Percentiles rank a stretch among this genome's conserved stretches.
phyloP scores from a whole-genome alignment of 352 stramenopile species.

The Achlya hypogyna region DNA sequence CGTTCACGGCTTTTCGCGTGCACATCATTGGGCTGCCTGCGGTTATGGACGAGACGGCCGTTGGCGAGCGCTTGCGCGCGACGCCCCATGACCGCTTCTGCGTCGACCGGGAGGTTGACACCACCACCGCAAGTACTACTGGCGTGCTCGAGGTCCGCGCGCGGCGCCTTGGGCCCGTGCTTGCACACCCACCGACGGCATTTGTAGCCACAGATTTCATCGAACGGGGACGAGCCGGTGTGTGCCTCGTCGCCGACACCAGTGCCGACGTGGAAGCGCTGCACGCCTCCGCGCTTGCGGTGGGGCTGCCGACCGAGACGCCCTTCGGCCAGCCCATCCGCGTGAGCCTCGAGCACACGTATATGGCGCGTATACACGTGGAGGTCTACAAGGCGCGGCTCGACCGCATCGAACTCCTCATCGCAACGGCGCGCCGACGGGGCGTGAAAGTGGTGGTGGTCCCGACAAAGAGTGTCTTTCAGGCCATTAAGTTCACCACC shows the following conservation, averaged over 20 bases:
- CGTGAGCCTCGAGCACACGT: slow-evolving; percentile 25
- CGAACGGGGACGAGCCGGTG: slow-evolving; percentile 21
- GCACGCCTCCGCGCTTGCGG: background rate
- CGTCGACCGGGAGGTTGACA: background rate
- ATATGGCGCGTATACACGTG: slow-evolving; percentile 19
- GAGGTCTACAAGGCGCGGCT: slow-evolving; percentile 21
- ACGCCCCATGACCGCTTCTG: background rate
- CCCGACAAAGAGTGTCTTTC: background rate
- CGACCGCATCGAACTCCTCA: slow-evolving; percentile 5
- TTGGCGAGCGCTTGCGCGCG: background rate
- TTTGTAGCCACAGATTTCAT: slow-evolving; percentile 25
- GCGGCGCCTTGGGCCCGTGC: slow-evolving; percentile 21
- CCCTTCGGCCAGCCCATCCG: slow-evolving; percentile 25
- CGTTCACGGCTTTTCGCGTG: slow-evolving; percentile 13
- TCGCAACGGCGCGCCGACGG: slow-evolving; percentile 7
- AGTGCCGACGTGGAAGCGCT: slow-evolving; percentile 10
- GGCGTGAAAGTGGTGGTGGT: slow-evolving; percentile 16
- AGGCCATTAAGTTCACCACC: slow-evolving; percentile 21
- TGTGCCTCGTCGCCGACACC: slow-evolving; percentile 23
- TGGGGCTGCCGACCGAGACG: slow-evolving; percentile 22
- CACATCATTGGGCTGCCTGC: background rate
- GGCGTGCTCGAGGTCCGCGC: slow-evolving; percentile 20
- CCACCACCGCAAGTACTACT: background rate
- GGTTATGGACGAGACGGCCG: background rate
- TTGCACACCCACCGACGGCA: slow-evolving; percentile 21